Evolutionary conservation across 805 yeast genomes (phyloP), one percentile per base, ranked within the genome.

Genomic region (Metschnikowia noctiluminum): DNA sequence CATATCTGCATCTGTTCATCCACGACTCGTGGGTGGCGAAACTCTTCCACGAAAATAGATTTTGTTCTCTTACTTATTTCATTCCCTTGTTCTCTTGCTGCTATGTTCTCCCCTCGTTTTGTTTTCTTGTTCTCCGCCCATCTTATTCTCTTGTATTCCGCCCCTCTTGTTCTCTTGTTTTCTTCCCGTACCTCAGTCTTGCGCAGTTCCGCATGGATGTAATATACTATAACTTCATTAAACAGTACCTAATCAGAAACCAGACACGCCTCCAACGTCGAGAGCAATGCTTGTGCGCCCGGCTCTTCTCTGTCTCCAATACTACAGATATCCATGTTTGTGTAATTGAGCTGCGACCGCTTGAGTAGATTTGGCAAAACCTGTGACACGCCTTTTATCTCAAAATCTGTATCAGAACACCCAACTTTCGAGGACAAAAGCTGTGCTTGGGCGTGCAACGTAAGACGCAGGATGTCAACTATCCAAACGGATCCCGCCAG

Each of bases 241-340:
- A 21, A 21, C 21, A 21, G 4, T 3, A 21, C 4, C 21, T 21
- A 21, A 30, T 10, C 32, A 12, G 32, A 12, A 30, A 30, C 10
- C 32, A 12, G 6, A 30, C 30, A 28, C 11, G 14, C 12, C 37
- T 39, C 14, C n/a, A 49, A 34, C 4, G 41, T 42, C 28, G 38
- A n/a, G 16, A 46, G 42, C 38, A 50, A 32, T 2, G 30, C 27
- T 15, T 35, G 37, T 7, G 42, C 30, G 5, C 38, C 43, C 9
- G 38, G 41, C 26, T 32, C 35, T 10, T 21, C 39, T 0, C 36
- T 14, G 26, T 50, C 48, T 13, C 28, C 43, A 10, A 50, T 12
- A 26, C 40, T 46, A 38, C 50, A 46, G 7, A 50, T 35, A 31
- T 42, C 49, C 7, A 50, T 16, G 16, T 35, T 31, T 26, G 44